These are phyloP conservation scores for Lasiodiplodia citricola DNA, from an alignment of 2,329 filamentous ascomycete species.

Conservation along the genomic window DNA sequence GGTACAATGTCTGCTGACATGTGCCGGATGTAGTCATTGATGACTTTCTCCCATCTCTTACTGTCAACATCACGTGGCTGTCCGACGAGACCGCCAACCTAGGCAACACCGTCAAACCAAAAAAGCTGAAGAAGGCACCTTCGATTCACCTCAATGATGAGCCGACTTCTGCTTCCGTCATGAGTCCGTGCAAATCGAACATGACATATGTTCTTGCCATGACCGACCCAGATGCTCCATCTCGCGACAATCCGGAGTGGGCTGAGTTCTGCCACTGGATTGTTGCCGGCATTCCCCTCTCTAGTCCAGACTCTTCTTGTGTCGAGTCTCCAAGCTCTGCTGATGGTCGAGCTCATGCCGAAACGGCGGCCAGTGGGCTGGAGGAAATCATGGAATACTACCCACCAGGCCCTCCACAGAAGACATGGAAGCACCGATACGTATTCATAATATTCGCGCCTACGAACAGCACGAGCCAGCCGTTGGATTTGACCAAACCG, in stretches of 20 bases:
- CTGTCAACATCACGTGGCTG: slow-evolving; percentile 57
- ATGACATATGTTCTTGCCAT: slow-evolving; percentile 56
- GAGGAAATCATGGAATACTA: slow-evolving; percentile 57
- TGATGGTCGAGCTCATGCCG: background rate
- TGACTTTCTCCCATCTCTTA: slow-evolving; percentile 62
- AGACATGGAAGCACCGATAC: slow-evolving; percentile 64
- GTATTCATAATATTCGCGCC: slow-evolving; percentile 59
- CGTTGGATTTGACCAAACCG: slow-evolving; percentile 52
- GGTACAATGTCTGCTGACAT: background rate
- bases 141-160: slow-evolving; percentile 46
- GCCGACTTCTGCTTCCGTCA: slow-evolving; percentile 30
- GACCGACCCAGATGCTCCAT: slow-evolving; percentile 65
- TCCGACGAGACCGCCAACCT: slow-evolving; percentile 52
- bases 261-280: slow-evolving; percentile 65
- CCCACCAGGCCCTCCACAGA: slow-evolving; percentile 59
- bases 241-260: slow-evolving; percentile 59
- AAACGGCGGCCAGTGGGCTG: slow-evolving; percentile 14
- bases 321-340: background rate
- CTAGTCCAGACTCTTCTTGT: slow-evolving; percentile 5
- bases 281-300: slow-evolving; percentile 43
- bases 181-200: slow-evolving; percentile 32
- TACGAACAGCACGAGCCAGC: slow-evolving; percentile 50
- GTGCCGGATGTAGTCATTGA: slow-evolving; percentile 56
- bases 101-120: slow-evolving; percentile 56
- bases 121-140: slow-evolving; percentile 49